Evolutionary conservation across 495 filamentous ascomycete species (phyloP).

Genomic region (Aspergillus funiculosus): DNA sequence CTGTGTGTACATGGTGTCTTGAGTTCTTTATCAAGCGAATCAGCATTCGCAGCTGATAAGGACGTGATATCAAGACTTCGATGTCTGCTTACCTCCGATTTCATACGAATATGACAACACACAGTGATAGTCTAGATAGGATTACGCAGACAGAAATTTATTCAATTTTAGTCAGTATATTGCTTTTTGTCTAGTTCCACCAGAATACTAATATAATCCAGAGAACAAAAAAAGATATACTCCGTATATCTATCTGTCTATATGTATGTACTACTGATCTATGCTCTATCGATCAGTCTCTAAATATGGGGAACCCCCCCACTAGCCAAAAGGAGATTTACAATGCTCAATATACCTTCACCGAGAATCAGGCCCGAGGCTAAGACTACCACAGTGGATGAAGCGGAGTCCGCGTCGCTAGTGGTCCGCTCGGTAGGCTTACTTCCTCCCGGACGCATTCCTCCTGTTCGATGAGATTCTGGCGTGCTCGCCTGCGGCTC

Average conservation of each 20-base stretch:
- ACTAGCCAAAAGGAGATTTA: slow-evolving; percentile 81
- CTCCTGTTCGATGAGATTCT: slow-evolving; percentile 1
- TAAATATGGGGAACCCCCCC: slow-evolving; percentile 70
- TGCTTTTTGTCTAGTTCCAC: too few relatives aligned
- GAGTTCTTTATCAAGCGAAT: too few relatives aligned
- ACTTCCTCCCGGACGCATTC: neutral
- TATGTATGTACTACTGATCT: neutral
- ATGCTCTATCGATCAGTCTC: neutral
- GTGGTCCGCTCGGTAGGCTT: slow-evolving; percentile 22
- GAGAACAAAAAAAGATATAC: too few relatives aligned
- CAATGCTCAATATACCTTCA: slow-evolving; percentile 89
- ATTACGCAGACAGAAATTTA: too few relatives aligned
- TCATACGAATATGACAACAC: too few relatives aligned
- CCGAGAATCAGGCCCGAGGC: slow-evolving; percentile 83
- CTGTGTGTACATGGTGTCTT: too few relatives aligned
- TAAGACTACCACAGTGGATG: slow-evolving; percentile 55
- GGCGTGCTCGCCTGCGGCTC: neutral
- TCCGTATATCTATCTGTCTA: neutral
- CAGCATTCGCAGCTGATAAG: too few relatives aligned
- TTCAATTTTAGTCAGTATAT: too few relatives aligned
- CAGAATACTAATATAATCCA: too few relatives aligned
- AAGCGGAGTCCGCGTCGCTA: slow-evolving; percentile 38
- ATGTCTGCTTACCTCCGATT: too few relatives aligned
- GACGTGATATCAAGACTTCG: too few relatives aligned
- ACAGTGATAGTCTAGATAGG: too few relatives aligned